Conservation (phyloP, 2,329 filamentous ascomycete genomes). For the Orbilia ellipsospora region DNA sequence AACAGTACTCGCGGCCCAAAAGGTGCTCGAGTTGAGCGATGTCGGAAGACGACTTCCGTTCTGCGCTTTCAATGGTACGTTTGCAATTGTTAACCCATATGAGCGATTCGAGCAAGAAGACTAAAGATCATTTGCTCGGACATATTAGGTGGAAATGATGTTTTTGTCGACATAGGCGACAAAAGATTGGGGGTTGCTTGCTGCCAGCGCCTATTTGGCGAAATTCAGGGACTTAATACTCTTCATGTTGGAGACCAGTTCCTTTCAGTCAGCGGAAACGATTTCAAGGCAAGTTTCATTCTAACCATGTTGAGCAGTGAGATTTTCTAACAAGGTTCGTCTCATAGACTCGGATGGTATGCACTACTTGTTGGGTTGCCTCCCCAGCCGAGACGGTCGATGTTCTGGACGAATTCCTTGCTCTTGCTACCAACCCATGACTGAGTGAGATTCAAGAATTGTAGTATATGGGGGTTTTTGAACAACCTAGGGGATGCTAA, state of each 20-base stretch:
- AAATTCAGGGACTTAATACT: slow-evolving; percentile 79
- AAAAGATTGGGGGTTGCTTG: slow-evolving; percentile 95
- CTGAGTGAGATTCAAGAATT: neutral
- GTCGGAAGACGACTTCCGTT: slow-evolving; percentile 81
- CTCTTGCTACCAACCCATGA: slow-evolving; percentile 62
- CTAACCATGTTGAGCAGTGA: neutral
- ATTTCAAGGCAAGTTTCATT: slow-evolving; percentile 79
- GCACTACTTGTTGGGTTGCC: slow-evolving; percentile 96
- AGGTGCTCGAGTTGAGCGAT: slow-evolving; percentile 83
- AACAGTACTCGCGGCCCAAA: slow-evolving; percentile 92
- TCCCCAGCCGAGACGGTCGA: slow-evolving; percentile 90
- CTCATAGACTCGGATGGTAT: slow-evolving; percentile 75
- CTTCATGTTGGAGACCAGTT: slow-evolving; percentile 98
- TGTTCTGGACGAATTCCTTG: slow-evolving; percentile 82
- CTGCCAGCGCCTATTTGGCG: slow-evolving; percentile 89
- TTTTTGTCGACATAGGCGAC: slow-evolving; percentile 98
- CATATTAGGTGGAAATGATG: slow-evolving; percentile 79
- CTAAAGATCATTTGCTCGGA: neutral
- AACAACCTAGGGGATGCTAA: neutral
- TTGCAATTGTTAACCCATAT: neutral
- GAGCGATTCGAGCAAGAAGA: neutral
- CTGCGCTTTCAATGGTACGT: slow-evolving; percentile 88
- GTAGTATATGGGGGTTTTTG: too few relatives aligned
- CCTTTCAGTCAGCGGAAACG: slow-evolving; percentile 91
- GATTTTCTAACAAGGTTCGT: slow-evolving; percentile 4